Evolutionary conservation across 805 yeast species (phyloP).

Genomic region (Jamesozyma piceae): DNA sequence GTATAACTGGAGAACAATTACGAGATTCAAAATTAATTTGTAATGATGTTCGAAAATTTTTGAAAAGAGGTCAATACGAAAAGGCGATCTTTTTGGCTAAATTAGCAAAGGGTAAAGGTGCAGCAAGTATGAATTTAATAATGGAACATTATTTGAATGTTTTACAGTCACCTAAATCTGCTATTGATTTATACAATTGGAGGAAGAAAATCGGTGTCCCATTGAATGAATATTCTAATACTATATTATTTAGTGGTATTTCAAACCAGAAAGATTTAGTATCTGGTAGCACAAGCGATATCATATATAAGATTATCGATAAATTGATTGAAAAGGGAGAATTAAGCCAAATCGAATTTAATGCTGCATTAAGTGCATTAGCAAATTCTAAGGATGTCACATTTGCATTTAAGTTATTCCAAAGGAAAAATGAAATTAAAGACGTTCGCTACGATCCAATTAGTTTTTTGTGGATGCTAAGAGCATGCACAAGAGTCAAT

Average conservation of each 20-base stretch:
- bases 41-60: conserved; percentile 42
- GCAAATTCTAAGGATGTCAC: conserved; percentile 34
- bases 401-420: conserved; percentile 33
- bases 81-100: conserved; percentile 47
- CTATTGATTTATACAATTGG: conserved; percentile 42
- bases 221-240: conserved; percentile 40
- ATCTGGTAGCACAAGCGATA: conserved; percentile 29
- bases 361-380: conserved; percentile 39
- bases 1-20: conserved; percentile 48
- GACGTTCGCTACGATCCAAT: conserved; percentile 17
- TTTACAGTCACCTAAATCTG: conserved; percentile 37
- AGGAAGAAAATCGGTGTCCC: conserved; percentile 56
- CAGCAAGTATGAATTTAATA: conserved; percentile 57
- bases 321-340: conserved; percentile 25
- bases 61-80: conserved; percentile 39
- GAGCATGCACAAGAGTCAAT: conserved; percentile 14
- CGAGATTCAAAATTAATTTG: conserved; percentile 50
- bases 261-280: conserved; percentile 29
- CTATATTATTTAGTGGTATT: conserved; percentile 39
- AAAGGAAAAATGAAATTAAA: conserved; percentile 13
- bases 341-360: conserved; percentile 36
- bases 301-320: conserved; percentile 28
- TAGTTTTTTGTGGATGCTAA: conserved; percentile 19
- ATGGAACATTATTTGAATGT: conserved; percentile 39
- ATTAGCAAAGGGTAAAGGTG: conserved; percentile 41